Evolutionary conservation across 192 early-diverging fungal species (phyloP).

Genomic region (Blastocladiella britannica): DNA sequence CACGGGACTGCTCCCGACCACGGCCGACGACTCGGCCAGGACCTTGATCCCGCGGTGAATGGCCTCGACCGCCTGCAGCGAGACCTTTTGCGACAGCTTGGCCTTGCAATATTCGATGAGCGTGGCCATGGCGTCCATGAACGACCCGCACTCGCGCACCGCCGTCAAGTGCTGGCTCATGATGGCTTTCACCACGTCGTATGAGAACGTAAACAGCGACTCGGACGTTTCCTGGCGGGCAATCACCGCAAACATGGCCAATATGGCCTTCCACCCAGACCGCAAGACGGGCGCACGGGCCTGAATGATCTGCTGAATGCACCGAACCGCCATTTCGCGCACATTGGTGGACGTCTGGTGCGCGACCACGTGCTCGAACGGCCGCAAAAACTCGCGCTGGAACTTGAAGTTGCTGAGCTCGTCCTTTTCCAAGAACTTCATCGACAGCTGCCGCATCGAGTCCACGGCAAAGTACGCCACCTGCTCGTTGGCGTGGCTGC

Average conservation of each 20-base stretch:
- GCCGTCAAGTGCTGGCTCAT: slow-evolving; percentile 31
- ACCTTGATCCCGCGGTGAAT: neutral
- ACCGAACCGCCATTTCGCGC: slow-evolving; percentile 57
- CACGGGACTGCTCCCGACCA: too few species aligned
- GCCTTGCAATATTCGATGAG: neutral
- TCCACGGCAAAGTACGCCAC: slow-evolving; percentile 80
- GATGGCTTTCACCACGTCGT: slow-evolving; percentile 40
- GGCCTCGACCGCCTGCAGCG: neutral
- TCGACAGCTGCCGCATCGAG: slow-evolving; percentile 69
- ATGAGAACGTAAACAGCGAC: slow-evolving; percentile 49
- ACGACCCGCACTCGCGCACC: neutral
- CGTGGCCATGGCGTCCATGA: neutral
- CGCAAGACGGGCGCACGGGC: slow-evolving; percentile 54
- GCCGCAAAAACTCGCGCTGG: slow-evolving; percentile 82
- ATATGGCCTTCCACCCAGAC: slow-evolving; percentile 57
- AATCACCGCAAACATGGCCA: slow-evolving; percentile 30
- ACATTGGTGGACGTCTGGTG: slow-evolving; percentile 53
- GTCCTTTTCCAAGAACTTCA: slow-evolving; percentile 88
- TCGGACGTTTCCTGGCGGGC: slow-evolving; percentile 46
- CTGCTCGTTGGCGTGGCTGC: slow-evolving; percentile 57
- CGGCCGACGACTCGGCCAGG: neutral
- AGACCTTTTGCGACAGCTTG: neutral
- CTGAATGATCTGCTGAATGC: slow-evolving; percentile 52
- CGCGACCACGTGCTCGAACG: slow-evolving; percentile 59
- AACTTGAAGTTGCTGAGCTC: slow-evolving; percentile 83